A percentile compares a stretch with the other conserved stretches of the same genome.
Evolutionary conservation across 495 filamentous ascomycete genomes (phyloP).

Genomic region (Aspergillus affinis): DNA sequence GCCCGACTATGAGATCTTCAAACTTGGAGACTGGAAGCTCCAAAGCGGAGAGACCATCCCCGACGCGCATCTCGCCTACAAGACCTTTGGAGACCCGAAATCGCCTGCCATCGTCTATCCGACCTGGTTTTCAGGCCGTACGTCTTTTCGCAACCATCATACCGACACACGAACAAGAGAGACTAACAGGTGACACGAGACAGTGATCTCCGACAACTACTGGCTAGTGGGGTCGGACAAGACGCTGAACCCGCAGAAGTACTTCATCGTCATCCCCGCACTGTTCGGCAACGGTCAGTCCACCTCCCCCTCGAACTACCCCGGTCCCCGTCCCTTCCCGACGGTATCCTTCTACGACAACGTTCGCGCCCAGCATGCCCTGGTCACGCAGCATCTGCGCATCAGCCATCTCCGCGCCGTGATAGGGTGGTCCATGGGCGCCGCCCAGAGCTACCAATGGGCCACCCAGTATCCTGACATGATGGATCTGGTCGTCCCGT

Average conservation of each 20-base stretch:
- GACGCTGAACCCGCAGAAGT: conserved; percentile 58
- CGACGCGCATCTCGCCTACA: conserved; percentile 65
- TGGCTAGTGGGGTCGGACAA: conserved; percentile 66
- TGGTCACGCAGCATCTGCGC: conserved; percentile 62
- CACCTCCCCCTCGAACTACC: conserved; percentile 65
- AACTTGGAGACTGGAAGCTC: conserved; percentile 62
- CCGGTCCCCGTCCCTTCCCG: conserved; percentile 55
- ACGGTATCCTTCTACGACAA: conserved; percentile 67
- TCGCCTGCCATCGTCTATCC: conserved; percentile 70
- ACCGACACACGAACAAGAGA: background rate
- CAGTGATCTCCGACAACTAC: conserved; percentile 60
- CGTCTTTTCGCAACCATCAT: conserved; percentile 8
- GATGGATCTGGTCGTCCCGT: conserved; percentile 64
- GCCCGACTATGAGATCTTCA: conserved; percentile 48
- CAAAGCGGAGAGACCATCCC: conserved; percentile 56
- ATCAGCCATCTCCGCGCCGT: conserved; percentile 63
- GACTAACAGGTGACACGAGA: background rate
- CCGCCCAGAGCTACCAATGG: conserved; percentile 68
- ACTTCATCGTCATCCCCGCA: conserved; percentile 69
- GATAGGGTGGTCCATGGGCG: conserved; percentile 72
- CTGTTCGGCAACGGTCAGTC: conserved; percentile 75
- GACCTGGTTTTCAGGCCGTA: conserved; percentile 67
- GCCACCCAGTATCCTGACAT: conserved; percentile 70
- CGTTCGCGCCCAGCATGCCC: conserved; percentile 63
- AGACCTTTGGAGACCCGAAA: conserved; percentile 62